These are phyloP conservation scores for Pythium phragmiticola DNA, from an alignment of 352 stramenopile species.

Conservation along the genomic window DNA sequence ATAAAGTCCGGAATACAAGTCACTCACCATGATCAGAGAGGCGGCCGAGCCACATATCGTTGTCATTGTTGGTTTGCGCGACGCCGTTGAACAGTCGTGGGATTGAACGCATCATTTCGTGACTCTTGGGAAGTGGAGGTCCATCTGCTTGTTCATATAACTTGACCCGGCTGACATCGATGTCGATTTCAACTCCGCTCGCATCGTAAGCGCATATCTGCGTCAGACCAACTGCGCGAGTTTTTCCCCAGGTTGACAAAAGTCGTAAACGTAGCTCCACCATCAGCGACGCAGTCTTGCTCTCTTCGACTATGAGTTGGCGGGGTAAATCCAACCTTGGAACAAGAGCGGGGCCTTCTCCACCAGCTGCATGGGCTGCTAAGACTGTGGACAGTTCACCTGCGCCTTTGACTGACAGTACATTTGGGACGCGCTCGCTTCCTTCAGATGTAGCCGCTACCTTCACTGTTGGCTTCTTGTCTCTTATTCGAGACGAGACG, in stretches of 20 bases:
- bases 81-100: conserved; percentile 56
- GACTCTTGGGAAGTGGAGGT: conserved; percentile 46
- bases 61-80: conserved; percentile 58
- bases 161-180: conserved; percentile 45
- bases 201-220: conserved; percentile 68
- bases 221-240: conserved; percentile 53
- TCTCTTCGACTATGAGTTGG: not conserved
- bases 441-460: not conserved
- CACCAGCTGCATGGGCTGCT: not conserved
- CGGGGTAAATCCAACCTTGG: conserved; percentile 9
- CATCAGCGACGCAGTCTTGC: not conserved
- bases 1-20: not conserved
- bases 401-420: not conserved
- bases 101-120: conserved; percentile 71
- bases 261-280: conserved; percentile 64
- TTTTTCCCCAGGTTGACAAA: conserved; percentile 67
- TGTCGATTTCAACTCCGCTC: conserved; percentile 50
- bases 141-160: conserved; percentile 53
- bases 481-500: not conserved
- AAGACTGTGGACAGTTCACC: not conserved
- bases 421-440: not conserved
- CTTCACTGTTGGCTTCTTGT: not conserved
- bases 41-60: conserved; percentile 76
- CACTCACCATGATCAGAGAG: conserved; percentile 49
- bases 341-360: not conserved